Evolutionary conservation across 169 alveolate genomes (phyloP), one percentile per base, ranked within the genome.

Genomic region (Perkinsus olseni): DNA sequence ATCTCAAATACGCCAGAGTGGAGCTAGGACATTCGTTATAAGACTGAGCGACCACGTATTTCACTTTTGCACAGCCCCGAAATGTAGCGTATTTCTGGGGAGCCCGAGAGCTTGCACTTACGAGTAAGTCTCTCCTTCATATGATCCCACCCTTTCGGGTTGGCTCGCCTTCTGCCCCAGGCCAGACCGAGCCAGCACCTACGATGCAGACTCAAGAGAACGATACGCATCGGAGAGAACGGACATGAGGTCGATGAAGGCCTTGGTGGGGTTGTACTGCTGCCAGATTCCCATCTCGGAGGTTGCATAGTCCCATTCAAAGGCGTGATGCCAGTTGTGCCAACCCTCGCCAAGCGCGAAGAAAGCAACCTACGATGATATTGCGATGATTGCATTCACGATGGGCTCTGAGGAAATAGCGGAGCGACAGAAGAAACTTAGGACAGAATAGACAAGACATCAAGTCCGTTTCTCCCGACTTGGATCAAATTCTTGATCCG

Each of bases 341-440:
- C 97, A 96, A 92, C 98, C 98, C 92, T 97, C 98, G 38, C 98
- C 98, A 40, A 96, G 93, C 50, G 98, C 97, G 45, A 96, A 95
- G 91, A 96, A 92, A 21, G 98, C 93, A 39, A 97, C 97, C 94
- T 96, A 95, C 48, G 74, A 38, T 90, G 92, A 39, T 11, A 11
- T 11, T 40, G 21, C 3, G 3, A 40, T 40, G 50, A 11, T 40
- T 6, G 50, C 95, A 94, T 95, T 62, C 94, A 38, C n/a, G 96
- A 95, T 39, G 92, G 92, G 34, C 82, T 92, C 38, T 91, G 36
- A 91, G 93, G n/a, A n/a, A n/a, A n/a, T n/a, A n/a, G n/a, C n/a
- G n/a, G n/a, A n/a, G 74, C 10, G 74, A 48, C n/a, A 48, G 74
- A 48, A 48, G 20, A 48, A 48, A 48, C 74, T 20, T 48, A n/a